phyloP scores from a whole-genome alignment of 148 eudicot species.

The Fagopyrum tataricum region DNA sequence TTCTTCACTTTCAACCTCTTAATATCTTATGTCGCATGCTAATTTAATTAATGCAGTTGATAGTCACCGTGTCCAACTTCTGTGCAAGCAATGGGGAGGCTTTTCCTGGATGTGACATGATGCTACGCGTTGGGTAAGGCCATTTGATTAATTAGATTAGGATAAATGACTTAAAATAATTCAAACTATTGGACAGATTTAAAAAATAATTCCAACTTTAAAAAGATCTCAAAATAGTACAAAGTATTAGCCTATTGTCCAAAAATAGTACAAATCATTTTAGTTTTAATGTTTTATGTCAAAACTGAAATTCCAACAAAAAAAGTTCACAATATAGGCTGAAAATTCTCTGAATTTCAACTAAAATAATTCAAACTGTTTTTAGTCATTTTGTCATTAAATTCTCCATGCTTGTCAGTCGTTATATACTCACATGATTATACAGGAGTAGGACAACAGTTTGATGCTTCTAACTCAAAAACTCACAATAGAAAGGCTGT shows the following conservation, averaged over 20 bases:
- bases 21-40: background rate
- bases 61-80: conserved; percentile 55
- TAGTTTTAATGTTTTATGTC: no score
- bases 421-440: background rate
- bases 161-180: no score
- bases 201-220: no score
- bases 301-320: no score
- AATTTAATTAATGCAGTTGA: conserved; percentile 50
- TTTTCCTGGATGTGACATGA: conserved; percentile 83
- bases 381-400: no score
- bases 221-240: no score
- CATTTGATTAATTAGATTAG: background rate
- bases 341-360: background rate
- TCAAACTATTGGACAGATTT: no score
- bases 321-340: no score
- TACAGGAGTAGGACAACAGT: background rate
- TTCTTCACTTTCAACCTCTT: background rate
- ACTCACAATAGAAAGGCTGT: background rate
- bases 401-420: conserved; percentile 62
- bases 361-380: no score
- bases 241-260: no score
- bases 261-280: no score
- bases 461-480: background rate
- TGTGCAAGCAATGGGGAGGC: conserved; percentile 80
- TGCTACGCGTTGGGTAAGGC: conserved; percentile 71